Evolutionary conservation across 164 flowering plant genomes (phyloP).

Genomic region (Stephania yunnanensis): DNA sequence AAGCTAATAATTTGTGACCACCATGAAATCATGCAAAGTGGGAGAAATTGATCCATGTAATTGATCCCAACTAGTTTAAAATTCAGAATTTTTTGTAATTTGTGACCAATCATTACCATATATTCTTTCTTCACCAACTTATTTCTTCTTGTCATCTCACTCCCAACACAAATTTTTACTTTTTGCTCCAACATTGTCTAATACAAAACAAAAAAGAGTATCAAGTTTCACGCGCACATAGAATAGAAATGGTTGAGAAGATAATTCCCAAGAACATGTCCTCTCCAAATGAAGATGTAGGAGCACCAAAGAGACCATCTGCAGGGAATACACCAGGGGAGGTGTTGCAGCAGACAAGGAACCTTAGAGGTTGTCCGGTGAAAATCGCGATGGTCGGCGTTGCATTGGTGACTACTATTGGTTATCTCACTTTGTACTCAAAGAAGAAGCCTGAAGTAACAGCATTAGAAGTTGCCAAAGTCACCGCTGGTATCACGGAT

Average conservation of each 20-base stretch:
- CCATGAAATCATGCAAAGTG: too few relatives aligned
- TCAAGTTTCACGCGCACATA: neutral
- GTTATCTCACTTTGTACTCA: constrained; percentile 33
- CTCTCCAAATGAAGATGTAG: neutral
- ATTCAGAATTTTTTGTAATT: too few relatives aligned
- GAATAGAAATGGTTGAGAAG: neutral
- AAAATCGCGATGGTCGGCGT: constrained; percentile 13
- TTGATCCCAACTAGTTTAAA: too few relatives aligned
- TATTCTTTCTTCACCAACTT: too few relatives aligned
- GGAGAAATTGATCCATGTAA: too few relatives aligned
- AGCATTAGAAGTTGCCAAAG: constrained; percentile 52
- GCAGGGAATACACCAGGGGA: constrained; percentile 12
- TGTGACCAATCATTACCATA: too few relatives aligned
- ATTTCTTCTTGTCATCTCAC: too few relatives aligned
- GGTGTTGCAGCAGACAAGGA: constrained; percentile 15
- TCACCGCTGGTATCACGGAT: constrained; percentile 26
- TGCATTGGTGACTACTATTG: neutral
- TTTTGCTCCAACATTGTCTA: too few relatives aligned
- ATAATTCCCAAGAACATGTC: neutral
- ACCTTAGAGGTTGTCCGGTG: constrained; percentile 1
- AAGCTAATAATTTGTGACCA: too few relatives aligned
- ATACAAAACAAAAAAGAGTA: too few relatives aligned
- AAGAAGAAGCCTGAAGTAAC: constrained; percentile 56
- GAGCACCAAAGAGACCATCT: constrained; percentile 3
- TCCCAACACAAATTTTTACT: too few relatives aligned